These are phyloP conservation scores for Mesembryanthemum crystallinum DNA, from an alignment of 148 eudicot species.

Conservation along the genomic window DNA sequence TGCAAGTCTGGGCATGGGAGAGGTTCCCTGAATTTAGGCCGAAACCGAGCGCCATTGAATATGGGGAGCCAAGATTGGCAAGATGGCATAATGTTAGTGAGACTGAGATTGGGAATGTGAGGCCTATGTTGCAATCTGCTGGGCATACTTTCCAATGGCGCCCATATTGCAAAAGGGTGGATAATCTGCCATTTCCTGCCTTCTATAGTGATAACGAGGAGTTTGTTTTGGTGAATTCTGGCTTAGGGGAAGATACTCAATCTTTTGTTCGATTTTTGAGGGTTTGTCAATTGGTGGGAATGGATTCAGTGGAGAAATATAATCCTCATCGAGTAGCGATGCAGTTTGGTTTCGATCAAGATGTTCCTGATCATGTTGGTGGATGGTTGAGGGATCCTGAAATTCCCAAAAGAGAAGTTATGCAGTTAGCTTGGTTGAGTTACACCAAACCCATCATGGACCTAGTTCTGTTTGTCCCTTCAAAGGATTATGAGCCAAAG, in stretches of 20 bases:
- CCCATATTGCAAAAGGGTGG: constrained; percentile 34
- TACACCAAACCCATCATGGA: constrained; percentile 17
- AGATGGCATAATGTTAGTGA: constrained; percentile 36
- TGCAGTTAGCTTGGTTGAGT: constrained; percentile 29
- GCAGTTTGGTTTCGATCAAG: constrained; percentile 64
- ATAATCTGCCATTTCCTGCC: not conserved
- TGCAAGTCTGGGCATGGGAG: constrained; percentile 63
- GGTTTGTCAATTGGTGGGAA: constrained; percentile 41
- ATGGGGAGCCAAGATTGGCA: constrained; percentile 38
- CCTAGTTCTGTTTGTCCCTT: constrained; percentile 24
- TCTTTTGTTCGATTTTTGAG: constrained; percentile 34
- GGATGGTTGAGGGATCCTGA: constrained; percentile 9
- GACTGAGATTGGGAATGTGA: constrained; percentile 20
- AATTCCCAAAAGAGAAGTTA: constrained; percentile 18
- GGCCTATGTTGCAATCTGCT: constrained; percentile 28
- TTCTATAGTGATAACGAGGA: constrained; percentile 28
- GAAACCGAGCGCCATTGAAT: constrained; percentile 11
- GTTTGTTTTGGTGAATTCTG: constrained; percentile 8
- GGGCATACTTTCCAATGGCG: constrained; percentile 41
- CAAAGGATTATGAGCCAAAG: constrained; percentile 15
- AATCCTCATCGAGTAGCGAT: constrained; percentile 55
- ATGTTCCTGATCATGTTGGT: constrained; percentile 34
- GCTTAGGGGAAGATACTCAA: constrained; percentile 20
- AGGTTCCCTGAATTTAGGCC: constrained; percentile 44
- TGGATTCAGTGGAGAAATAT: constrained; percentile 41